Percentiles rank a stretch among this genome's conserved stretches.
phyloP scores from a whole-genome alignment of 805 yeast genomes.

The Tetrapisispora phaffii region DNA sequence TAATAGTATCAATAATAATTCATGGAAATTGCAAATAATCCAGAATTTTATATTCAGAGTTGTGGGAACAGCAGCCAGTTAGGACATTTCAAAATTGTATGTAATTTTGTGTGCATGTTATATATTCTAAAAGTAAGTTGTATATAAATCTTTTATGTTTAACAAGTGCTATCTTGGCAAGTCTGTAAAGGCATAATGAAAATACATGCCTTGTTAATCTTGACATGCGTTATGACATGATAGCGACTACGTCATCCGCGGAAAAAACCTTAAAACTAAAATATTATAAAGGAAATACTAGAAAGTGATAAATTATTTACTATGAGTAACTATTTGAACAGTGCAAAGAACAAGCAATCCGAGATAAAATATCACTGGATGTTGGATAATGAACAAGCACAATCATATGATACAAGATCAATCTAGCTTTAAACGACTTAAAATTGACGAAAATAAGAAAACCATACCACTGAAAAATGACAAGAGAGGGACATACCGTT shows the following conservation, averaged over 20 bases:
- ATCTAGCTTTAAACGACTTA: neutral
- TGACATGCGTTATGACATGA: too few relatives aligned
- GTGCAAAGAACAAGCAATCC: too few relatives aligned
- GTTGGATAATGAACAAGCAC: neutral
- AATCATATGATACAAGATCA: neutral
- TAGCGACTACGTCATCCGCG: neutral
- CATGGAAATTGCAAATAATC: constrained; percentile 17
- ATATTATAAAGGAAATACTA: neutral
- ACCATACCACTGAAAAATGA: neutral
- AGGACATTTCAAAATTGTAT: neutral
- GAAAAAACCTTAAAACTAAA: too few relatives aligned
- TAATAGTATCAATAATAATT: too few relatives aligned
- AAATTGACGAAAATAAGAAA: neutral
- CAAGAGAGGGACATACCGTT: neutral
- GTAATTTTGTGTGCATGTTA: neutral
- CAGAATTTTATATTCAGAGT: constrained; percentile 25
- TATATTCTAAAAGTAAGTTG: neutral
- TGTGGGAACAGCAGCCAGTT: constrained; percentile 24
- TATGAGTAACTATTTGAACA: too few relatives aligned
- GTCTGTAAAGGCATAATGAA: too few relatives aligned
- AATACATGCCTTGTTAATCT: too few relatives aligned
- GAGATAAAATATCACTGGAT: too few relatives aligned
- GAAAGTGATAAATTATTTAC: too few relatives aligned
- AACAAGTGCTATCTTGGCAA: too few relatives aligned
- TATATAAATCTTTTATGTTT: too few relatives aligned